These are phyloP conservation scores for Pseudognaphalium luteoalbum DNA, from an alignment of 129 eudicot genomes.

Conservation along the genomic window DNA sequence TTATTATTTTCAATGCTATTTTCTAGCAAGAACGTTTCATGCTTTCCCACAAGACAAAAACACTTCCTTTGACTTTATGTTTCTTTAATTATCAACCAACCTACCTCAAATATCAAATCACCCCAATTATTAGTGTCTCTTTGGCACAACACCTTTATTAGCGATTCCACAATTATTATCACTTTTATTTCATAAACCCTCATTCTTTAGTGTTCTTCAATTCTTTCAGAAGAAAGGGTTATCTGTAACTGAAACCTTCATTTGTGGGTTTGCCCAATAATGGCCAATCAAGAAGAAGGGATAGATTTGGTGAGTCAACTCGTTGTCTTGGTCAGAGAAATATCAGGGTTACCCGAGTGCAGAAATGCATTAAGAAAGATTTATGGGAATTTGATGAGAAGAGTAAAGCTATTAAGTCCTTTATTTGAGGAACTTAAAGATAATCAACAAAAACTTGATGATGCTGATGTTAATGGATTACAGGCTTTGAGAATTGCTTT, in stretches of 20 bases:
- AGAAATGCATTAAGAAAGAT: slow-evolving; percentile 57
- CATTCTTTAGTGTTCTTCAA: background rate
- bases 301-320: slow-evolving; percentile 50
- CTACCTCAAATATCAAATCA: background rate
- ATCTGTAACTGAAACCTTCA: slow-evolving; percentile 1
- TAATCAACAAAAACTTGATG: slow-evolving; percentile 43
- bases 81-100: background rate
- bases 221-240: background rate
- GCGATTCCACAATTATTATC: slow-evolving; percentile 2
- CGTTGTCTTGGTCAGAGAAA: slow-evolving; percentile 49
- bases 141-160: background rate
- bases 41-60: slow-evolving; percentile 4
- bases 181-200: slow-evolving; percentile 13
- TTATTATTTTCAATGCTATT: too few species aligned
- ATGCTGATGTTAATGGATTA: slow-evolving; percentile 51
- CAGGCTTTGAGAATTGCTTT: slow-evolving; percentile 54
- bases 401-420: slow-evolving; percentile 91
- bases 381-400: slow-evolving; percentile 76
- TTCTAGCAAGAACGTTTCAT: background rate
- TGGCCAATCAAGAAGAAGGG: slow-evolving; percentile 34
- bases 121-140: slow-evolving; percentile 6
- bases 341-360: slow-evolving; percentile 78
- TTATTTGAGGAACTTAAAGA: slow-evolving; percentile 83
- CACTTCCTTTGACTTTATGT: slow-evolving; percentile 15
- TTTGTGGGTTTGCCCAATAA: slow-evolving; percentile 9